Evolutionary conservation across 805 yeast species (phyloP), one percentile per base, ranked within the genome.

Genomic region (Kodamaea laetipori): DNA sequence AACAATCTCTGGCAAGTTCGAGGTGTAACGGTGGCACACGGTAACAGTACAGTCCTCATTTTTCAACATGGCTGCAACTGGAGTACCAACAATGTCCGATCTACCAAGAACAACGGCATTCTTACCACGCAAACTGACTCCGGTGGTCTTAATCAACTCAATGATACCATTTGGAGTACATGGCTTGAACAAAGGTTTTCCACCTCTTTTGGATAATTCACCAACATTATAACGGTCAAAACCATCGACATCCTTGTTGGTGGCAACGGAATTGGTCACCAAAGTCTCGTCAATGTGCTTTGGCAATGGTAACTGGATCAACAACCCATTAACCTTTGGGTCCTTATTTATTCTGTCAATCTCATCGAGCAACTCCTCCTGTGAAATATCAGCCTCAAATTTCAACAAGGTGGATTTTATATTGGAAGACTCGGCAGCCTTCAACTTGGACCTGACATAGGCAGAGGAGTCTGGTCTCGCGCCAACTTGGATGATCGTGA

Each of bases 91-190:
- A 55, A 92, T 92, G 61, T 94, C 97, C 15, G 96, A 86, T 61
- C 98, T 80, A 43, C 99, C 98, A 47, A 94, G 72, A 16, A 92
- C 98, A 46, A 90, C 96, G 13, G 95, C 96, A 49, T 77, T 77
- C 55, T 87, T 80, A 44, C 97, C 97, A n/a, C 78, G 63, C 45
- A 90, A 68, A 24, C 71, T 66, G 18, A 88, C 79, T 6, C 84
- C 81, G 38, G 87, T 78, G 51, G 82, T 76, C 54, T 84, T 79
- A 57, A 92, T 74, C 57, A 92, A 71, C 57, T 82, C 85, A 73
- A 92, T 83, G 56, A 90, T 80, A 46, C 99, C 99, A 67, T 84
- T 82, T 43, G 99, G 99, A 21, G 99, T 92, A 70, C 98, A 92
- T 26, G 99, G 98, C 51, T 84, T 74, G 66, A 89, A 90, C 47